A percentile compares a stretch with the other conserved stretches of the same genome.
Evolutionary conservation across 352 stramenopile genomes (phyloP).

Genomic region (Phytophthora hibernalis): DNA sequence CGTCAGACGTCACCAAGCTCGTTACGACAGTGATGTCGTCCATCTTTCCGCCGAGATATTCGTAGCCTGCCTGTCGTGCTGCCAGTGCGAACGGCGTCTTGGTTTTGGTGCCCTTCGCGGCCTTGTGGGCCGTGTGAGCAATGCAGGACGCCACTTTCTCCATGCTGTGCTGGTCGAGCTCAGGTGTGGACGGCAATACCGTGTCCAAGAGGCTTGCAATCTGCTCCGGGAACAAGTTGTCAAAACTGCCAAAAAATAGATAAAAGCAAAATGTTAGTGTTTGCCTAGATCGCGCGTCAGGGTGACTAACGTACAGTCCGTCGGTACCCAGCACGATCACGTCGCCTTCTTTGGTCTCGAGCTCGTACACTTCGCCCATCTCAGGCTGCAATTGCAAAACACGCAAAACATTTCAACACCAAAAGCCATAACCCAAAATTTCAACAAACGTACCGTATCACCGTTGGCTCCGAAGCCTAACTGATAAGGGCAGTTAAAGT

Average conservation of each 20-base stretch:
- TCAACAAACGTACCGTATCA: conserved; percentile 69
- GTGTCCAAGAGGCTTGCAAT: conserved; percentile 78
- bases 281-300: not conserved
- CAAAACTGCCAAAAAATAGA: conserved; percentile 74
- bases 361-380: conserved; percentile 89
- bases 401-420: conserved; percentile 2
- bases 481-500: conserved; percentile 98
- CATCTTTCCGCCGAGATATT: conserved; percentile 89
- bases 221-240: conserved; percentile 94
- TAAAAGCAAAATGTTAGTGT: not conserved
- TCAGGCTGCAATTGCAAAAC: conserved; percentile 64
- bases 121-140: conserved; percentile 82
- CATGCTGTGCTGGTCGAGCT: conserved; percentile 68
- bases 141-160: conserved; percentile 83
- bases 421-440: not conserved
- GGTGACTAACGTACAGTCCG: conserved; percentile 75
- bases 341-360: conserved; percentile 89
- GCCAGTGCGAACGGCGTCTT: conserved; percentile 81
- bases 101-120: conserved; percentile 72
- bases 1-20: conserved; percentile 59
- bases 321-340: conserved; percentile 95
- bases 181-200: conserved; percentile 59
- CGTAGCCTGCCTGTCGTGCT: conserved; percentile 76
- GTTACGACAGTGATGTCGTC: conserved; percentile 92
- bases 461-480: conserved; percentile 87